Base-by-base conservation (phyloP, 208 protist species). In the Borovskyia barvae region DNA sequence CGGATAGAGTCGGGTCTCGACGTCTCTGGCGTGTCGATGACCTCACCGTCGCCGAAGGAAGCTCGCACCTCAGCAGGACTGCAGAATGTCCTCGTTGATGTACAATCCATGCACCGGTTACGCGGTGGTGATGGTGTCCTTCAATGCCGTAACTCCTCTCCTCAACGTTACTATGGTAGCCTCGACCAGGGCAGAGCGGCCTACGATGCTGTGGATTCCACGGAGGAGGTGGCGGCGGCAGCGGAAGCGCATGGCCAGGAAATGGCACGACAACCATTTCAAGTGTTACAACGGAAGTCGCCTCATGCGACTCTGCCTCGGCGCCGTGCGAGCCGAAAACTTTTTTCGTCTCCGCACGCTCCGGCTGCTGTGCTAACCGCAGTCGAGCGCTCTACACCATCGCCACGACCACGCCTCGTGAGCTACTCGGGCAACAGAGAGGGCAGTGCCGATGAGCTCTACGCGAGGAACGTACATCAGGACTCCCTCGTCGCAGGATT, bases 301-400 rank as follows among this genome's bases (percentile, higher is more conserved):
- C 58, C 55, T 4, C 49, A 47, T 12, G 53, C 45, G 25, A 28
- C 37, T 41, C 46, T 39, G 25, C 70, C 70, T 3, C 61, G 36
- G 33, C 61, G 50, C 30, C 46, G 61, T 14, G 62, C 41, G 3
- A 76, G 70, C 40, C 63, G 56, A 6, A 76, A 76, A 40, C 48
- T 57, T 32, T 76, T 76, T 37, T 40, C 29, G 41, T 76, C 70
- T 6, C 70, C 60, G 3, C 48, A 48, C 43, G 14, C 20, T n/a
- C n/a, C n/a, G n/a, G n/a, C n/a, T n/a, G n/a, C n/a, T n/a, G n/a
- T n/a, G n/a, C n/a, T n/a, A n/a, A n/a, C n/a, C n/a, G n/a, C n/a
- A n/a, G n/a, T n/a, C n/a, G n/a, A n/a, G n/a, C n/a, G n/a, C n/a
- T n/a, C n/a, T n/a, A n/a, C n/a, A n/a, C n/a, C n/a, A n/a, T n/a